Conservation (phyloP, 192 early-diverging fungal species). For the Coemansia sp. region DNA sequence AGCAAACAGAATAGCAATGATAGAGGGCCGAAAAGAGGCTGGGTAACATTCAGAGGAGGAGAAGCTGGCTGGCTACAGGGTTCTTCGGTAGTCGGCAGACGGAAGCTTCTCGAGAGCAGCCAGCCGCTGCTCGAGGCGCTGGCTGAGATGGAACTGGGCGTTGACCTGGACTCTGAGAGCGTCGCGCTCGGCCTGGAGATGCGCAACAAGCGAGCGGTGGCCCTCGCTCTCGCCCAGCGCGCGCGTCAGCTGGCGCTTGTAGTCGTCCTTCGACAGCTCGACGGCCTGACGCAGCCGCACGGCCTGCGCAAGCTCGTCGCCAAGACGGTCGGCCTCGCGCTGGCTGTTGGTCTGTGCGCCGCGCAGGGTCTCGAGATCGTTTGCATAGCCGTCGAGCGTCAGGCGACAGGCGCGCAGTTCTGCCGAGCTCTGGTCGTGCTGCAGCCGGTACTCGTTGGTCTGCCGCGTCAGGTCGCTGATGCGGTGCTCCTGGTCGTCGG, state of each 20-base stretch:
- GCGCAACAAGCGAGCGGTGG: slow-evolving; percentile 31
- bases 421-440: slow-evolving; percentile 21
- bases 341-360: slow-evolving; percentile 18
- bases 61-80: not conserved
- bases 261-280: slow-evolving; percentile 55
- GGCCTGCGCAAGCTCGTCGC: slow-evolving; percentile 32
- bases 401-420: slow-evolving; percentile 27
- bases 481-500: slow-evolving; percentile 34
- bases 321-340: slow-evolving; percentile 18
- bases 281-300: slow-evolving; percentile 28
- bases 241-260: slow-evolving; percentile 43
- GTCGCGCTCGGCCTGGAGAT: slow-evolving; percentile 45
- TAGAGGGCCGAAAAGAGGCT: not conserved
- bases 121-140: slow-evolving; percentile 51
- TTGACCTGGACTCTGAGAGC: slow-evolving; percentile 43
- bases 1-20: not conserved
- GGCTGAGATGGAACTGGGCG: slow-evolving; percentile 51
- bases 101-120: not conserved
- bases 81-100: slow-evolving; percentile 9
- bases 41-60: not conserved
- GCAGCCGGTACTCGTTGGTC: slow-evolving; percentile 31
- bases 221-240: slow-evolving; percentile 37
- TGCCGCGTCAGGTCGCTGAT: slow-evolving; percentile 21
- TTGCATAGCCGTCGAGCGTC: slow-evolving; percentile 31
- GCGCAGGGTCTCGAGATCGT: slow-evolving; percentile 28